A percentile compares a stretch with the other conserved stretches of the same genome.
phyloP scores from a whole-genome alignment of 257 asterid species.

The Lycium ferocissimum region DNA sequence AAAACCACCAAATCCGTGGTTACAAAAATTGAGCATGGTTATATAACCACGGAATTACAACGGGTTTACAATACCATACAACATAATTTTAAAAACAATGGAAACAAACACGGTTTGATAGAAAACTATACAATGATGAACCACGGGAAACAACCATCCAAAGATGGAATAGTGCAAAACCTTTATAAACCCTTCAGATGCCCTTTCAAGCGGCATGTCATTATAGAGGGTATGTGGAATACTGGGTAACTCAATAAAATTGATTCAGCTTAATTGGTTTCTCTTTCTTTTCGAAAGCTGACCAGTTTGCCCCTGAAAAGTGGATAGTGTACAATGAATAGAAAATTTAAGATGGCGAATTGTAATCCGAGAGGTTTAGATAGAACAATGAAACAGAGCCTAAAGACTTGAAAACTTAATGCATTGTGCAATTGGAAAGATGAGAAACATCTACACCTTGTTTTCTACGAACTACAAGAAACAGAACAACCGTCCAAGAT shows the following conservation, averaged over 20 bases:
- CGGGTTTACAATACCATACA: too few species aligned
- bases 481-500: neutral
- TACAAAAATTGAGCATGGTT: too few species aligned
- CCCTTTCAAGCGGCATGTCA: neutral
- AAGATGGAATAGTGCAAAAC: neutral
- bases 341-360: neutral
- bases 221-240: neutral
- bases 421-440: neutral
- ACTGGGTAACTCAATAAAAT: neutral
- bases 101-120: too few species aligned
- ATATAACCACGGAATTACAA: too few species aligned
- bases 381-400: neutral
- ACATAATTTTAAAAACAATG: too few species aligned
- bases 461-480: conserved; percentile 11
- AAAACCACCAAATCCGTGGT: too few species aligned
- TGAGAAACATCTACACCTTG: conserved; percentile 9
- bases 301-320: neutral
- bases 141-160: too few species aligned
- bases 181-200: neutral
- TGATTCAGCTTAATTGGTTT: neutral
- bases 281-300: neutral
- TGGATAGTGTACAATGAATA: neutral
- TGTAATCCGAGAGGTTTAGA: neutral
- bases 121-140: too few species aligned
- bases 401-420: neutral